phyloP scores from a whole-genome alignment of 148 eudicot species.

The Vaccinium corymbosum region DNA sequence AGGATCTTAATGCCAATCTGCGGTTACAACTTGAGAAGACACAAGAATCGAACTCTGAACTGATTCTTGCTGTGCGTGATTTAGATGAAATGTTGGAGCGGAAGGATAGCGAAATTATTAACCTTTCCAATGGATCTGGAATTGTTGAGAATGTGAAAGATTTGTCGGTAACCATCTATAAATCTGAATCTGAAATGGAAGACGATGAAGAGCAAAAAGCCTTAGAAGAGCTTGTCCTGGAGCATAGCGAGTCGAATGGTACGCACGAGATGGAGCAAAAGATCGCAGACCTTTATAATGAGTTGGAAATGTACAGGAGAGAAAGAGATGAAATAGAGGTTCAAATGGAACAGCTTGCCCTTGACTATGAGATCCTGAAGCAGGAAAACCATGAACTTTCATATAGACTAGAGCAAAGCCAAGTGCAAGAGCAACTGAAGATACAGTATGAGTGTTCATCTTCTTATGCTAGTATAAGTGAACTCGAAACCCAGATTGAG shows the following conservation, averaged over 20 bases:
- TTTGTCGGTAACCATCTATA: conserved; percentile 31
- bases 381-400: conserved; percentile 87
- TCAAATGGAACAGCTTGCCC: conserved; percentile 95
- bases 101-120: conserved; percentile 39
- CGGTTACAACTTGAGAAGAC: conserved; percentile 84
- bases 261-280: conserved; percentile 62
- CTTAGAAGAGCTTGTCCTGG: conserved; percentile 71
- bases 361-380: conserved; percentile 90
- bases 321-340: conserved; percentile 91
- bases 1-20: conserved; percentile 72
- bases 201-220: conserved; percentile 83
- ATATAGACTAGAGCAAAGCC: conserved; percentile 63
- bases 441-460: conserved; percentile 74
- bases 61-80: conserved; percentile 81
- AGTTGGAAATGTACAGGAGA: conserved; percentile 70
- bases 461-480: conserved; percentile 47
- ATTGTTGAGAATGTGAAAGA: conserved; percentile 31
- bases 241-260: conserved; percentile 62
- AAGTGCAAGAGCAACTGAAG: conserved; percentile 76
- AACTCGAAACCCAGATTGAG: conserved; percentile 54
- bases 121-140: conserved; percentile 29
- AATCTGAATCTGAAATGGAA: conserved; percentile 41
- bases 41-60: conserved; percentile 81
- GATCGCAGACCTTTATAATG: conserved; percentile 67
- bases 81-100: conserved; percentile 84